Percentiles rank a stretch among this genome's conserved stretches.
phyloP scores from a whole-genome alignment of 2,329 filamentous ascomycete species.

The Xylariaceae sp. region DNA sequence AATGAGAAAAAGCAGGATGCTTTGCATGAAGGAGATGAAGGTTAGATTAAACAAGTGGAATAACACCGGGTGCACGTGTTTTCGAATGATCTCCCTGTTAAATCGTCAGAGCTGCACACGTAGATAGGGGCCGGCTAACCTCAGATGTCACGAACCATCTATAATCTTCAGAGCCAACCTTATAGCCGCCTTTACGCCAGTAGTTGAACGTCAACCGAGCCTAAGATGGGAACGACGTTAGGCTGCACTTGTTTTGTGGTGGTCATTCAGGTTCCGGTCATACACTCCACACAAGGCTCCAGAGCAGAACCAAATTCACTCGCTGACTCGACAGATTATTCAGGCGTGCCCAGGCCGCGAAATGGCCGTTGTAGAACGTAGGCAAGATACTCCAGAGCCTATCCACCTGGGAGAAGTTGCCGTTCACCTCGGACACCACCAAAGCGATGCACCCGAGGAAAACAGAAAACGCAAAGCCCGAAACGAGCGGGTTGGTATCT shows the following conservation, averaged over 20 bases:
- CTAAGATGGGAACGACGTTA: conserved; percentile 39
- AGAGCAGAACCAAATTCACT: conserved; percentile 65
- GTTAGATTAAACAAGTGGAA: conserved; percentile 82
- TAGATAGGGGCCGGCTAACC: background rate
- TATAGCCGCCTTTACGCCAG: conserved; percentile 90
- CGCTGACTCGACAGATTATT: conserved; percentile 64
- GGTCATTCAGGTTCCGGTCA: conserved; percentile 28
- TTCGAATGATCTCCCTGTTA: conserved; percentile 63
- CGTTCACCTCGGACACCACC: conserved; percentile 74
- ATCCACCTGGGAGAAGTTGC: conserved; percentile 96
- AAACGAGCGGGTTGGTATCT: conserved; percentile 79
- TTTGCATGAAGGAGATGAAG: conserved; percentile 86
- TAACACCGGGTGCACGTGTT: conserved; percentile 53
- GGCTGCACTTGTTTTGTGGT: background rate
- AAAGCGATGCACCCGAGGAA: conserved; percentile 68
- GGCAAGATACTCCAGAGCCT: conserved; percentile 87
- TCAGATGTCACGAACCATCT: conserved; percentile 58
- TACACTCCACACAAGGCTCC: conserved; percentile 76
- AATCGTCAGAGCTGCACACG: conserved; percentile 11
- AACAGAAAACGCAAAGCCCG: conserved; percentile 65
- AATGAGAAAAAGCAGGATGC: conserved; percentile 72
- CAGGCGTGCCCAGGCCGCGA: conserved; percentile 73
- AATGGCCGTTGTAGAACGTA: conserved; percentile 80
- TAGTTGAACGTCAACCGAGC: conserved; percentile 89
- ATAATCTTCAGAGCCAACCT: conserved; percentile 87